Base-by-base conservation (phyloP, 139 green algal genomes). In the Chlamydomonas applanata region DNA sequence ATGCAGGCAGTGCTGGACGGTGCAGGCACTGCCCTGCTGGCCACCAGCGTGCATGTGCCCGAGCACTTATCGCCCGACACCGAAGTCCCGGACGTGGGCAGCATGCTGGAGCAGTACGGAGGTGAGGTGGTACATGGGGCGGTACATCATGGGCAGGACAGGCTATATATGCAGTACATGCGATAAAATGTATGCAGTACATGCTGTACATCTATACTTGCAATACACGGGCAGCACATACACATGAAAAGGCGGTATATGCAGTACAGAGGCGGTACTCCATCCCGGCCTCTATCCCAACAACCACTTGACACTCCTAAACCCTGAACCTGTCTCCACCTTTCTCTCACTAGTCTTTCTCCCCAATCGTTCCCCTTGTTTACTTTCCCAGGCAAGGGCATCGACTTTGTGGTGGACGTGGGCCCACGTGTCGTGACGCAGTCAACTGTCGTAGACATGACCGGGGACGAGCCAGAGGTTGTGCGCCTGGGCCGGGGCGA, bases 331-430 rank as follows among this genome's bases (percentile, higher is more conserved):
- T n/a, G n/a, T n/a, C n/a, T n/a, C n/a, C n/a, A n/a, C n/a, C n/a
- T 49, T 49, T 19, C 40, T 49, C 7, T 49, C 40, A 49, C 11
- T 49, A 49, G 7, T 49, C 7, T 49, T 49, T 19, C 40, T 49
- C 11, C n/a, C n/a, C n/a, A n/a, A n/a, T n/a, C n/a, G n/a, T n/a
- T n/a, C n/a, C n/a, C n/a, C n/a, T n/a, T n/a, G n/a, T n/a, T 32
- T 63, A 16, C 46, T 24, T 16, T 27, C 27, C 17, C 65, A 9
- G 73, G 68, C 29, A 79, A 76, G 0, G 91, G 91, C 4, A 71
- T 97, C 1, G 90, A 94, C 78, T 97, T 97, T 76, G 87, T 97
- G 13, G 88, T 97, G 14, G 91, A 96, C 61, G 79, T 82, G 27
- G 88, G 90, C 1, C 59, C 74, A 1, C 77, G 83, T 13, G 57